Evolutionary conservation across 2,329 filamentous ascomycete genomes (phyloP), one percentile per base, ranked within the genome.

Genomic region (Fusarium liriodendri): DNA sequence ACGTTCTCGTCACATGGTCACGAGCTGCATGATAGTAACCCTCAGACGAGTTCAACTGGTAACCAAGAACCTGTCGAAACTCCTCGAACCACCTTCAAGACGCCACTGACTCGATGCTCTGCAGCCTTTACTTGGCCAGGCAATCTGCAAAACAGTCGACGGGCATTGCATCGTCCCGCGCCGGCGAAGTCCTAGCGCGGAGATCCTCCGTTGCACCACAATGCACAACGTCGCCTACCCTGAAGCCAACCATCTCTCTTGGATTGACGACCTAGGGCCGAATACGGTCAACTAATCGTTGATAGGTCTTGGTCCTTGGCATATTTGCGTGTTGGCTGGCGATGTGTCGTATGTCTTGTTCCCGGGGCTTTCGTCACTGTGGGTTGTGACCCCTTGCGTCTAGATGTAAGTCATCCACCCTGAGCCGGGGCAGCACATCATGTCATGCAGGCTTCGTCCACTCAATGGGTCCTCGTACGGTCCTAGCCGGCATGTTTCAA

Each of bases 381-480:
- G 27, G 22, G 20, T 42, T 47, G 35, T 57, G 35, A 9, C 37
- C 37, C 60, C 37, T 32, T 58, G 37, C 16, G 55, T 66, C 38
- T 54, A 38, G 40, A 61, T 64, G 65, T 55, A 64, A 61, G 59
- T 64, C 69, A 66, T 37, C 67, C 47, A 52, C 47, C 25, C 7
- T 6, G 27, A 52, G 47, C 47, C 27, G 27, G 47, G 27, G 47
- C 47, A 52, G 27, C 27, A 11, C 47, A 7, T 52, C 27, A 29
- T 32, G 18, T 13, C 47, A 32, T 52, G 47, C 47, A 52, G 27
- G 47, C 16, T 11, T 32, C 47, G 7, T 52, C 27, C 47, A 29
- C 47, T 52, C 27, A 20, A 52, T 20, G 47, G 47, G 27, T 52
- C 47, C 25, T 52, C 47, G 10, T 52, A 52, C 27, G 27, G 47